Base-by-base conservation (phyloP, 805 yeast genomes). In the Saccharomycopsis malanga region DNA sequence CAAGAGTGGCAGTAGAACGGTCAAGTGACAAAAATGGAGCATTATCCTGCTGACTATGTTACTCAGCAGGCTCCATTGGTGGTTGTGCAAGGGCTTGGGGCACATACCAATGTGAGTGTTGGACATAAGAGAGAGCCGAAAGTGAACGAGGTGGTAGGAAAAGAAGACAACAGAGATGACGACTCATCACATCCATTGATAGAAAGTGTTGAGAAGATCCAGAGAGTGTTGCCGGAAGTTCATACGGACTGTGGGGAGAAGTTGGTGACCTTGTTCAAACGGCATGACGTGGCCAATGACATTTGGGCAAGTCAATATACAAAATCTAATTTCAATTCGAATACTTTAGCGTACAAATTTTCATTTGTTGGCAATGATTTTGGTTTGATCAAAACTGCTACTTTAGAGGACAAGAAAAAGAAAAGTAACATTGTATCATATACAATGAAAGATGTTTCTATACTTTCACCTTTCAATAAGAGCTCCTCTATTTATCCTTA, bases 381-480 rank as follows among this genome's bases (percentile, higher is more conserved):
- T 23, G 29, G 43, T 9, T 41, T 68, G 2, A 12, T 15, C 42
- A 30, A 35, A 20, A 51, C 48, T 14, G 50, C 40, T 1, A 51
- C 54, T 4, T 6, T 6, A 20, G 22, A 20, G 17, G 15, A 18
- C 12, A 10, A 15, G 22, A 12, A 21, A n/a, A 29, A 43, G 10
- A 48, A 36, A 22, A 20, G 18, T 24, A 22, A 24, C 12, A n/a
- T n/a, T n/a, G n/a, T n/a, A n/a, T n/a, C n/a, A n/a, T n/a, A n/a
- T n/a, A n/a, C n/a, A n/a, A 32, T 18, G 7, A 23, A 44, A 21
- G 32, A 37, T 4, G 15, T 21, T 22, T 65, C 72, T 1, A 54
- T 59, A 7, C 40, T 67, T 5, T 75, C 81, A 0, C 80, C 81
- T 2, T 62, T 67, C 41, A 66, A 69, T 42, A 63, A 64, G n/a